Evolutionary conservation across 2,329 filamentous ascomycete species (phyloP).

Genomic region (Exophiala mesophila): DNA sequence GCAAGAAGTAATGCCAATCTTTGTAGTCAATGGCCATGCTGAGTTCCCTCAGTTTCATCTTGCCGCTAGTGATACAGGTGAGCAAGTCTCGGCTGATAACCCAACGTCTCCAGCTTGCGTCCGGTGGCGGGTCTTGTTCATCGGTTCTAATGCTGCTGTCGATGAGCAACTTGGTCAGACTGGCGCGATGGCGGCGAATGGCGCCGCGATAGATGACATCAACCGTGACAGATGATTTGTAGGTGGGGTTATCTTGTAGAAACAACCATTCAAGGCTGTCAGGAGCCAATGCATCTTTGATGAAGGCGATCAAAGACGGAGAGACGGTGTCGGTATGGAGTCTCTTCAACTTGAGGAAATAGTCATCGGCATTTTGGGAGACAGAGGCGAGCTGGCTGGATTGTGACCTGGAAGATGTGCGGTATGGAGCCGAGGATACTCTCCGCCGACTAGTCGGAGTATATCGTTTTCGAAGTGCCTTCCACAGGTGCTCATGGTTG

Average conservation of each 20-base stretch:
- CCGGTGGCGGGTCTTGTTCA: slow-evolving; percentile 13
- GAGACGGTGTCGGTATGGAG: slow-evolving; percentile 72
- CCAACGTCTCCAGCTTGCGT: slow-evolving; percentile 61
- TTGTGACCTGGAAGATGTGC: slow-evolving; percentile 59
- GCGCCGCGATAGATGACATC: slow-evolving; percentile 67
- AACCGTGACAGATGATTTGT: slow-evolving; percentile 58
- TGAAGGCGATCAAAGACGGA: slow-evolving; percentile 63
- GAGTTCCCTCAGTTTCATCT: slow-evolving; percentile 69
- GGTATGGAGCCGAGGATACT: slow-evolving; percentile 50
- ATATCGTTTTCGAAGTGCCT: slow-evolving; percentile 61
- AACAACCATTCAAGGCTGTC: slow-evolving; percentile 77
- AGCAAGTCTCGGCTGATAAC: slow-evolving; percentile 64
- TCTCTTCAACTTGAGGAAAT: slow-evolving; percentile 63
- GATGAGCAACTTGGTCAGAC: slow-evolving; percentile 67
- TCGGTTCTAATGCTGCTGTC: slow-evolving; percentile 57
- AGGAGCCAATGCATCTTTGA: slow-evolving; percentile 71
- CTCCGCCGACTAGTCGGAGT: slow-evolving; percentile 38
- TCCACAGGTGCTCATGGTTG: slow-evolving; percentile 71
- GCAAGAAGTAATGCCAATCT: slow-evolving; percentile 79
- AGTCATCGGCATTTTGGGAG: slow-evolving; percentile 39
- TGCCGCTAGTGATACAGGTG: slow-evolving; percentile 68
- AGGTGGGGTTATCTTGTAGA: slow-evolving; percentile 60
- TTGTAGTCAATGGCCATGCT: slow-evolving; percentile 68
- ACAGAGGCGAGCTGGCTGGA: slow-evolving; percentile 28
- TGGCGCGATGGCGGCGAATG: slow-evolving; percentile 64